phyloP scores from a whole-genome alignment of 2,329 filamentous ascomycete genomes.

The Neophaeococcomyces aloes region DNA sequence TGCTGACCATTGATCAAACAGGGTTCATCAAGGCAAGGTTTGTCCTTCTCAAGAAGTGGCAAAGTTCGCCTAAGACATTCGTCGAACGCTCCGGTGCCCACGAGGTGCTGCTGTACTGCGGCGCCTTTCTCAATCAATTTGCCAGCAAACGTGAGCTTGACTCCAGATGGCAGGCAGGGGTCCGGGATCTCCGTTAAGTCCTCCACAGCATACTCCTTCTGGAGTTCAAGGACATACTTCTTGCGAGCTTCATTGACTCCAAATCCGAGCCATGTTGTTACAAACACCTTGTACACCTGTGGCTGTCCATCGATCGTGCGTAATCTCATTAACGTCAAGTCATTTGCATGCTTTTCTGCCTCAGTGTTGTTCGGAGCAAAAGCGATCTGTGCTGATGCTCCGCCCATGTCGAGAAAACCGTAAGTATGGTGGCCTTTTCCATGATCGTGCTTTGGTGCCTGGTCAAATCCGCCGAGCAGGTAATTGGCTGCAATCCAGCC shows the following conservation, averaged over 20 bases:
- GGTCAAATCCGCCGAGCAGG: constrained; percentile 79
- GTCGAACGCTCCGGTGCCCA: constrained; percentile 73
- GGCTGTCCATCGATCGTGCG: constrained; percentile 68
- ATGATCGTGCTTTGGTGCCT: constrained; percentile 59
- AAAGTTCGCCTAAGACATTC: constrained; percentile 74
- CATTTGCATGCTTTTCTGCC: constrained; percentile 75
- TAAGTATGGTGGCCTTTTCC: constrained; percentile 89
- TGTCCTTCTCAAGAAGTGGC: constrained; percentile 80
- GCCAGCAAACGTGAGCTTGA: constrained; percentile 65
- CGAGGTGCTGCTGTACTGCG: constrained; percentile 29
- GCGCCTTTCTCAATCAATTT: constrained; percentile 38
- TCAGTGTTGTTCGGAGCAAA: constrained; percentile 93
- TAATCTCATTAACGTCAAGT: constrained; percentile 76
- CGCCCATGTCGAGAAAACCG: constrained; percentile 96
- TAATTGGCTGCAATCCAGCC: constrained; percentile 98
- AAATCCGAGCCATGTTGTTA: constrained; percentile 93
- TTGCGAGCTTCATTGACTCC: constrained; percentile 88
- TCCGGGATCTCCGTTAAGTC: constrained; percentile 64
- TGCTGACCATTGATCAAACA: constrained; percentile 87
- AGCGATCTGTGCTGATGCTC: constrained; percentile 92
- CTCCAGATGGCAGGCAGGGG: constrained; percentile 73
- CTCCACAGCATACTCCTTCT: constrained; percentile 52
- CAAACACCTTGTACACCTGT: constrained; percentile 80
- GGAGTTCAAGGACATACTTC: constrained; percentile 69
- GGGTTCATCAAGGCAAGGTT: constrained; percentile 68